Percentiles rank a stretch among this genome's conserved stretches.
phyloP scores from a whole-genome alignment of 345 rosid genomes.

The Hibiscus tridactylites region DNA sequence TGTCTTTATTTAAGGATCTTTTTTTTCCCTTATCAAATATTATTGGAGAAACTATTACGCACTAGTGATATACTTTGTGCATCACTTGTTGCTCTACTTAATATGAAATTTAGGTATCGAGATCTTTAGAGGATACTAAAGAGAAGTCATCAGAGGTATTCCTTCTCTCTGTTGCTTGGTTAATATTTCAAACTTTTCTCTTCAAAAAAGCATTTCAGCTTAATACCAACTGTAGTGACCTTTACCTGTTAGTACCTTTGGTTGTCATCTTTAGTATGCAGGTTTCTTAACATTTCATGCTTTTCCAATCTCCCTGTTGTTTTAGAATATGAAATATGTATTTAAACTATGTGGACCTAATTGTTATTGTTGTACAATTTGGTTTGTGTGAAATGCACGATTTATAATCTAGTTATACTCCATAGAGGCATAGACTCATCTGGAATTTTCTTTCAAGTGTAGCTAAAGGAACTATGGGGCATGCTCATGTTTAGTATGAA shows the following conservation, averaged over 20 bases:
- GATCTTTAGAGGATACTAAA: slow-evolving; percentile 45
- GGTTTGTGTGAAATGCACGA: not conserved
- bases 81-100: not conserved
- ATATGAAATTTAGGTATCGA: slow-evolving; percentile 39
- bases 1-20: not conserved
- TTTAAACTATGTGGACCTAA: not conserved
- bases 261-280: not conserved
- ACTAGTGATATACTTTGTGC: not conserved
- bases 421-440: not conserved
- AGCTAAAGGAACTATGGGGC: not conserved
- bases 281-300: not conserved
- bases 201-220: not conserved
- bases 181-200: not conserved
- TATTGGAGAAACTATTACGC: not conserved
- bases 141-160: slow-evolving; percentile 56
- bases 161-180: not conserved
- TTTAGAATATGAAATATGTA: not conserved
- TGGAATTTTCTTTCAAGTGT: not conserved
- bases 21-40: not conserved
- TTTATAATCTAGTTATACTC: not conserved
- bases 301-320: not conserved
- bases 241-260: not conserved
- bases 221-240: not conserved
- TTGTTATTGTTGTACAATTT: not conserved
- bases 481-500: not conserved